Evolutionary conservation across 352 stramenopile species (phyloP).

Genomic region (Pythium vanterpoolii): DNA sequence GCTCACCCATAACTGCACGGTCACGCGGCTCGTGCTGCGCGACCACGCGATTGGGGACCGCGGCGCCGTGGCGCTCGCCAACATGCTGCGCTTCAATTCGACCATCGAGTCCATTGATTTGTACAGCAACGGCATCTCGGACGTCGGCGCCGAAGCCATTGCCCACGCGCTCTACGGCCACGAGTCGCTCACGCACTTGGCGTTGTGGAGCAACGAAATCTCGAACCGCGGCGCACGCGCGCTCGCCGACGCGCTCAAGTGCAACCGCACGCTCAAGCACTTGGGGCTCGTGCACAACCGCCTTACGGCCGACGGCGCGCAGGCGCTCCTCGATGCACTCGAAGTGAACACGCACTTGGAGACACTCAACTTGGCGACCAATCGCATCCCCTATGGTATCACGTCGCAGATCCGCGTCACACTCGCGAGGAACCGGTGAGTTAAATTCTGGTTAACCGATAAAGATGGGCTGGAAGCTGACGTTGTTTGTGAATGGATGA

Average conservation of each 20-base stretch:
- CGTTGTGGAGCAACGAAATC: slow-evolving; percentile 62
- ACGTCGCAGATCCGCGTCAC: slow-evolving; percentile 43
- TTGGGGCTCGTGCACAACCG: slow-evolving; percentile 59
- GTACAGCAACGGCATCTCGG: slow-evolving; percentile 66
- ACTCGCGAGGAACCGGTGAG: slow-evolving; percentile 53
- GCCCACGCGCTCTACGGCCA: slow-evolving; percentile 71
- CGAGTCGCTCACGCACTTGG: slow-evolving; percentile 57
- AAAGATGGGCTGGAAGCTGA: not conserved
- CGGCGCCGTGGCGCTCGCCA: slow-evolving; percentile 54
- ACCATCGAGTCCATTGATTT: slow-evolving; percentile 69
- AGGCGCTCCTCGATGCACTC: slow-evolving; percentile 53
- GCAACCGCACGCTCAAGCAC: slow-evolving; percentile 61
- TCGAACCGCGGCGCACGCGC: slow-evolving; percentile 41
- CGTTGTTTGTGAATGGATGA: not conserved
- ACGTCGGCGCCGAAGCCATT: slow-evolving; percentile 50
- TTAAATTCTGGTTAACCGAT: not conserved
- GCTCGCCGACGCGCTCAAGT: slow-evolving; percentile 55
- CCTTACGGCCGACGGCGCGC: slow-evolving; percentile 41
- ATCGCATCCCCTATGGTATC: slow-evolving; percentile 41
- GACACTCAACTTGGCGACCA: slow-evolving; percentile 54
- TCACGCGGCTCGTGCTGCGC: slow-evolving; percentile 57
- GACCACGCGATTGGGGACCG: slow-evolving; percentile 70
- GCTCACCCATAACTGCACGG: slow-evolving; percentile 55
- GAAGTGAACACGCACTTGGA: slow-evolving; percentile 67
- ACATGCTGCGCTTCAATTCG: slow-evolving; percentile 68